A percentile compares a stretch with the other conserved stretches of the same genome.
These are phyloP conservation scores for Delonix regia DNA, from an alignment of 306 rosid species.

Conservation along the genomic window DNA sequence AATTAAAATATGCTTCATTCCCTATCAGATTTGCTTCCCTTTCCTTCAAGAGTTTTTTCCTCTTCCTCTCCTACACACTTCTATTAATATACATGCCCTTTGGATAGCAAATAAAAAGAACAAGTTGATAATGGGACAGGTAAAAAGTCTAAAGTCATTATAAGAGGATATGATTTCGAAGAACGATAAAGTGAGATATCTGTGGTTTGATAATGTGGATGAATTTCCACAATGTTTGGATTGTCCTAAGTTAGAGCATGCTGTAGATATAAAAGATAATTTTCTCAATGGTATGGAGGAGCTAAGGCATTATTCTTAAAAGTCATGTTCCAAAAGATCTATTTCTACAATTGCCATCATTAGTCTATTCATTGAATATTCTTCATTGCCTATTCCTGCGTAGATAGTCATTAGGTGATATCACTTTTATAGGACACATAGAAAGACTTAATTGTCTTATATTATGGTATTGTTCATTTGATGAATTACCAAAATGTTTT, in stretches of 20 bases:
- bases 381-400: too few relatives aligned
- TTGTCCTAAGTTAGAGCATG: neutral
- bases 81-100: too few relatives aligned
- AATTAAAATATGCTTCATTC: too few relatives aligned
- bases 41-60: too few relatives aligned
- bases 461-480: neutral
- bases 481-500: neutral
- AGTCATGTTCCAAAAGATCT: too few relatives aligned
- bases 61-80: too few relatives aligned
- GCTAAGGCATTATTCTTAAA: neutral
- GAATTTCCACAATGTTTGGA: neutral
- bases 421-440: neutral
- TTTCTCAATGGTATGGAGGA: neutral
- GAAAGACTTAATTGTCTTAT: neutral
- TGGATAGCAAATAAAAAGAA: neutral
- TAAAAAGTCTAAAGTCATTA: neutral
- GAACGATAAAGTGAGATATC: neutral
- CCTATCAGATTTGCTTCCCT: too few relatives aligned
- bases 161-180: neutral
- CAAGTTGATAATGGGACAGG: neutral
- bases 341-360: neutral
- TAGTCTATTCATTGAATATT: neutral
- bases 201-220: neutral
- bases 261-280: neutral
- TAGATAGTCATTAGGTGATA: neutral